phyloP scores from a whole-genome alignment of 306 rosid species.

The Benincasa hispida region DNA sequence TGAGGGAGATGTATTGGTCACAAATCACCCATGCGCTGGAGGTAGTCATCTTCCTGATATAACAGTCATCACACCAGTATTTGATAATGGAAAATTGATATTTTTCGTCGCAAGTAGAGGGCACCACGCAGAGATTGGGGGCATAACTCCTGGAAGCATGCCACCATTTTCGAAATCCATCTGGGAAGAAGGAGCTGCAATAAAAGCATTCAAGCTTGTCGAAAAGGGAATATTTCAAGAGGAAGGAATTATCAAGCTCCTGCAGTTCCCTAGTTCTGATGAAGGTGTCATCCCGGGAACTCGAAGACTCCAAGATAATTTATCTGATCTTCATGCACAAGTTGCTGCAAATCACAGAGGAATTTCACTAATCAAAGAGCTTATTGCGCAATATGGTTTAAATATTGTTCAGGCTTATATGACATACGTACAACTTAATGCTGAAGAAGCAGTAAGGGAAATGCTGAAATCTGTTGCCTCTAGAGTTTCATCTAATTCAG shows the following conservation, averaged over 20 bases:
- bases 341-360: constrained; percentile 96
- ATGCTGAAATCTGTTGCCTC: constrained; percentile 71
- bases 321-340: constrained; percentile 88
- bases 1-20: constrained; percentile 90
- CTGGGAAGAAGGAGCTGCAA: constrained; percentile 89
- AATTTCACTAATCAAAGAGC: constrained; percentile 62
- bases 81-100: constrained; percentile 53
- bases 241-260: constrained; percentile 61
- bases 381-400: constrained; percentile 76
- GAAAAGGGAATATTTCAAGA: constrained; percentile 75
- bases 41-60: constrained; percentile 98
- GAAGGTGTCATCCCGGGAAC: constrained; percentile 53
- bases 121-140: constrained; percentile 91
- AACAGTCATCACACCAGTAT: constrained; percentile 83
- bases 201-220: constrained; percentile 85
- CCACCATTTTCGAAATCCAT: constrained; percentile 88
- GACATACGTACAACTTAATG: constrained; percentile 80
- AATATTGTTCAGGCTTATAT: constrained; percentile 84
- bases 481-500: constrained; percentile 36
- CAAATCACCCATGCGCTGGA: constrained; percentile 93
- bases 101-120: constrained; percentile 92
- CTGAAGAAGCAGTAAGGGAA: constrained; percentile 88
- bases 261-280: constrained; percentile 45
- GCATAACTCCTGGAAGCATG: constrained; percentile 94
- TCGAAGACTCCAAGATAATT: constrained; percentile 80